These are phyloP conservation scores for Paramecium primaurelia DNA, from an alignment of 73 alveolate species.

Conservation along the genomic window DNA sequence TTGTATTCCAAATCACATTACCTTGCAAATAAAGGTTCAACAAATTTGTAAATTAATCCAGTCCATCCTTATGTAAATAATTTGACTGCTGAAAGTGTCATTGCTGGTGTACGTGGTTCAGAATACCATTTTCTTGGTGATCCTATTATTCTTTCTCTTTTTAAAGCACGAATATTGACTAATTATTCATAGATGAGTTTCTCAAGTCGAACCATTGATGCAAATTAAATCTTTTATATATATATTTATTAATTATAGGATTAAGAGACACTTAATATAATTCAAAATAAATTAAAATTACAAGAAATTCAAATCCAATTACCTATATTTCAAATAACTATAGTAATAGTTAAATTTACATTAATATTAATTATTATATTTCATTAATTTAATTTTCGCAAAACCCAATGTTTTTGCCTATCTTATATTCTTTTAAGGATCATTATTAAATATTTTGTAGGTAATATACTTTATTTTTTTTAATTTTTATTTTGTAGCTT, in stretches of 20 bases:
- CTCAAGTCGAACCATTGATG: conserved; percentile 55
- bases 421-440: not conserved
- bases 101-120: conserved; percentile 36
- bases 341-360: conserved; percentile 70
- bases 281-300: conserved; percentile 90
- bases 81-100: conserved; percentile 26
- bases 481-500: not conserved
- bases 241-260: not conserved
- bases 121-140: conserved; percentile 56
- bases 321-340: conserved; percentile 73
- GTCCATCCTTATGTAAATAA: conserved; percentile 1
- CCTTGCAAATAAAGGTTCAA: conserved; percentile 57
- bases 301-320: conserved; percentile 91
- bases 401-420: not conserved
- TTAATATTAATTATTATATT: conserved; percentile 83
- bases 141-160: conserved; percentile 49
- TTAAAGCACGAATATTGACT: conserved; percentile 31
- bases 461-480: not conserved
- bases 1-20: not conserved
- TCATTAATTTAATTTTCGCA: conserved; percentile 15
- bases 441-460: not conserved
- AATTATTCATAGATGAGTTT: conserved; percentile 53
- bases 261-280: not conserved
- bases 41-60: conserved; percentile 22
- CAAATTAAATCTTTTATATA: not conserved